Evolutionary conservation across 2,329 filamentous ascomycete species (phyloP).

Genomic region (Xylaria polymorpha): DNA sequence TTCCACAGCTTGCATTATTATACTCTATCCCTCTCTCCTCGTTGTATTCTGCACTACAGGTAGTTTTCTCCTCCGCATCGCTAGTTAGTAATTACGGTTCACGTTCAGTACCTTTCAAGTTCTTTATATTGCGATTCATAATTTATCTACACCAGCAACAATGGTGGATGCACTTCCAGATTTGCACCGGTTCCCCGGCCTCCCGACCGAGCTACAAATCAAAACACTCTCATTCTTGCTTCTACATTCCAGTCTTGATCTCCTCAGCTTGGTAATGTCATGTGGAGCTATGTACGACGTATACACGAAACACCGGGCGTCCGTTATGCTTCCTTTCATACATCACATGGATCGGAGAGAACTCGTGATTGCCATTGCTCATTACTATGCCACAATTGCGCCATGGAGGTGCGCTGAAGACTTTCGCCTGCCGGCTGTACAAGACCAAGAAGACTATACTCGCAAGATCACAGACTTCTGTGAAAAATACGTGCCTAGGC

Average conservation of each 20-base stretch:
- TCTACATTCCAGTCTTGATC: not conserved
- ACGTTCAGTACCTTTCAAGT: too few relatives aligned
- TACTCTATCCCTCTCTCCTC: not conserved
- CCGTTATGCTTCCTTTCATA: not conserved
- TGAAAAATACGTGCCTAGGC: not conserved
- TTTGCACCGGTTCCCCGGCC: not conserved
- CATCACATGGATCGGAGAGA: not conserved
- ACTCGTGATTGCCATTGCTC: not conserved
- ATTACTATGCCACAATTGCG: not conserved
- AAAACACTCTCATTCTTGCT: not conserved
- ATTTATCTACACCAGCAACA: not conserved
- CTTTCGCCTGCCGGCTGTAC: not conserved
- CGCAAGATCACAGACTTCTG: not conserved
- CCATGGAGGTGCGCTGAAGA: not conserved
- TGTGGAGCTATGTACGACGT: not conserved
- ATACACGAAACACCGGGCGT: not conserved
- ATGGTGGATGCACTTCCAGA: not conserved
- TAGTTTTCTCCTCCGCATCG: not conserved
- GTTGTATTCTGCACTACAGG: not conserved
- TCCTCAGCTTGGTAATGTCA: not conserved
- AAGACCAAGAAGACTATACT: not conserved
- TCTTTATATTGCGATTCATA: not conserved
- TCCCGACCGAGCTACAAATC: not conserved
- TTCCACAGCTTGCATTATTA: too few relatives aligned
- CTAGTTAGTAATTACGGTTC: too few relatives aligned